phyloP scores from a whole-genome alignment of 331 rosid genomes.

The Arachis monticola region DNA sequence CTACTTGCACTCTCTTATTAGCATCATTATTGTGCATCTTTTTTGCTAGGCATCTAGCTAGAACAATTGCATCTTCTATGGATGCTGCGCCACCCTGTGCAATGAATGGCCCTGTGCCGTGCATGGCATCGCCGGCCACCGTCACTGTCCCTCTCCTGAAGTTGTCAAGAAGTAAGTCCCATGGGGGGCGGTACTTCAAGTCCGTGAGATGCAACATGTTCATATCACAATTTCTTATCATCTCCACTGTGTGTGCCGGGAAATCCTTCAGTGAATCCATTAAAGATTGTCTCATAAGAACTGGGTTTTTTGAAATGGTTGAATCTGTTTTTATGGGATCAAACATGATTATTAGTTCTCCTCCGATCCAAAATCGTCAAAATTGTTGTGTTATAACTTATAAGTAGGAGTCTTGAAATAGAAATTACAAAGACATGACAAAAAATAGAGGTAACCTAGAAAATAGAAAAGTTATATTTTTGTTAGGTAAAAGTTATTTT shows the following conservation, averaged over 20 bases:
- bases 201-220: constrained; percentile 46
- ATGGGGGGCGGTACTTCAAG: constrained; percentile 51
- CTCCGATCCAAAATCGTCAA: too few relatives aligned
- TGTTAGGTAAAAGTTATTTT: not conserved
- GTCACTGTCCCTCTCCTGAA: constrained; percentile 49
- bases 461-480: too few relatives aligned
- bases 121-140: constrained; percentile 75
- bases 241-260: constrained; percentile 35
- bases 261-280: constrained; percentile 43
- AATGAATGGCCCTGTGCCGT: constrained; percentile 65
- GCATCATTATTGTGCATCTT: not conserved
- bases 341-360: not conserved
- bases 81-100: constrained; percentile 70
- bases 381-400: too few relatives aligned
- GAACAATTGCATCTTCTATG: constrained; percentile 61
- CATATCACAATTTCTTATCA: constrained; percentile 44
- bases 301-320: constrained; percentile 37
- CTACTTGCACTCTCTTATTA: not conserved
- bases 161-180: constrained; percentile 42
- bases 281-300: constrained; percentile 41
- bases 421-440: too few relatives aligned
- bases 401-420: too few relatives aligned
- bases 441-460: too few relatives aligned
- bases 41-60: constrained; percentile 51
- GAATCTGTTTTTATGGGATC: constrained; percentile 40